phyloP scores from a whole-genome alignment of 2,329 filamentous ascomycete species.

The Bipolaris sorokiniana region DNA sequence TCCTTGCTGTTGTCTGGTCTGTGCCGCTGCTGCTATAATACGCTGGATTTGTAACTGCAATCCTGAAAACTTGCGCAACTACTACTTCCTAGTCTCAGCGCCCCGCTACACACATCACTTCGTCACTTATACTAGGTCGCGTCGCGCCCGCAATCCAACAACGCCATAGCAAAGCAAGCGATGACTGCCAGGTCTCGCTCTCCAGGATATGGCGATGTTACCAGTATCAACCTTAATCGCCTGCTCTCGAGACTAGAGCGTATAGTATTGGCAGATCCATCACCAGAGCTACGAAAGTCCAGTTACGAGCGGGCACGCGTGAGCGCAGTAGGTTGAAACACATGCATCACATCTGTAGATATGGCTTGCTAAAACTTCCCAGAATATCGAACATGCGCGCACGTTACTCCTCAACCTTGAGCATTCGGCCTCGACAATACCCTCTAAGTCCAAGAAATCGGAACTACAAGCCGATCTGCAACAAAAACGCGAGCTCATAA shows the following conservation, averaged over 20 bases:
- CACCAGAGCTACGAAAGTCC: conserved; percentile 64
- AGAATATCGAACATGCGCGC: conserved; percentile 77
- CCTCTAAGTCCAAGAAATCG: conserved; percentile 58
- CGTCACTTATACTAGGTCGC: neutral
- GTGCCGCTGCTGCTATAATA: neutral
- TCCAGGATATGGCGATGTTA: conserved; percentile 34
- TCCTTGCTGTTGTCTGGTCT: neutral
- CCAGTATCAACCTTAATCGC: conserved; percentile 62
- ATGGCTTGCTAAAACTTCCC: conserved; percentile 5
- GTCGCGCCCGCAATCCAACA: neutral
- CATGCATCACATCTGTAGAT: neutral
- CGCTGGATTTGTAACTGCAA: neutral
- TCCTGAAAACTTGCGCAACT: neutral
- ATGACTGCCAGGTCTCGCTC: conserved; percentile 35
- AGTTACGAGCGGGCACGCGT: conserved; percentile 70
- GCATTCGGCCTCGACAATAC: conserved; percentile 64
- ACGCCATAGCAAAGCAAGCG: neutral
- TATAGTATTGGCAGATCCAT: conserved; percentile 66
- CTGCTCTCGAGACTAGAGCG: conserved; percentile 71
- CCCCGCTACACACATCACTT: neutral
- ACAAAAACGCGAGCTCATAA: conserved; percentile 69
- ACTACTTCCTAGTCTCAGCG: neutral
- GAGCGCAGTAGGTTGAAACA: conserved; percentile 55
- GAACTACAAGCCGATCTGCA: conserved; percentile 69
- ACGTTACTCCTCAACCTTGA: conserved; percentile 72